A percentile compares a stretch with the other conserved stretches of the same genome.
phyloP scores from a whole-genome alignment of 192 early-diverging fungal genomes.

The Piromyces sp. region DNA sequence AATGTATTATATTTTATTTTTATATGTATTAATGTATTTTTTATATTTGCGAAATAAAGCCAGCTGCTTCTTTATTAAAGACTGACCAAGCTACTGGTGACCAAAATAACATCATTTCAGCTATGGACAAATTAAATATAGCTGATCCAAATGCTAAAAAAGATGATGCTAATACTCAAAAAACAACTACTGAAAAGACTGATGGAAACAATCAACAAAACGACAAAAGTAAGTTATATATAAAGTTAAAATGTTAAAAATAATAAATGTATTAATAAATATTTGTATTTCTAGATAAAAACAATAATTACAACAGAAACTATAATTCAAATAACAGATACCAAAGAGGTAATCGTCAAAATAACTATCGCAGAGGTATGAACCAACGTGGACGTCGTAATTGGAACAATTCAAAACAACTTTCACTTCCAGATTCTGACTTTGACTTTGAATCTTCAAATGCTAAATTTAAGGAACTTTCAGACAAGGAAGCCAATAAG shows the following conservation, averaged over 20 bases:
- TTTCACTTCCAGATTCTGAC: conserved; percentile 57
- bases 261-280: not conserved
- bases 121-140: not conserved
- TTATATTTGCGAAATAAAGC: not conserved
- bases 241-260: not conserved
- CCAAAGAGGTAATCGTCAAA: conserved; percentile 14
- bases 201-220: not conserved
- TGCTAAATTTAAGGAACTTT: conserved; percentile 77
- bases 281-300: conserved; percentile 9
- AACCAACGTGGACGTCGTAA: not conserved
- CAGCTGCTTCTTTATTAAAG: not conserved
- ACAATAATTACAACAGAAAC: conserved; percentile 15
- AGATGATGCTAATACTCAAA: not conserved
- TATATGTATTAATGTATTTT: no score
- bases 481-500: conserved; percentile 15
- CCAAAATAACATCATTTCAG: not conserved
- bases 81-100: not conserved
- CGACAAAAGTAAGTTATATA: not conserved
- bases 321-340: conserved; percentile 8
- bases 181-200: not conserved
- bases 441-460: conserved; percentile 95
- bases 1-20: no score
- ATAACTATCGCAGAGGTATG: conserved; percentile 14
- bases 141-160: not conserved
- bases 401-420: conserved; percentile 4